phyloP scores from a whole-genome alignment of 768 basidiomycete genomes.

The Suillus subaureus region DNA sequence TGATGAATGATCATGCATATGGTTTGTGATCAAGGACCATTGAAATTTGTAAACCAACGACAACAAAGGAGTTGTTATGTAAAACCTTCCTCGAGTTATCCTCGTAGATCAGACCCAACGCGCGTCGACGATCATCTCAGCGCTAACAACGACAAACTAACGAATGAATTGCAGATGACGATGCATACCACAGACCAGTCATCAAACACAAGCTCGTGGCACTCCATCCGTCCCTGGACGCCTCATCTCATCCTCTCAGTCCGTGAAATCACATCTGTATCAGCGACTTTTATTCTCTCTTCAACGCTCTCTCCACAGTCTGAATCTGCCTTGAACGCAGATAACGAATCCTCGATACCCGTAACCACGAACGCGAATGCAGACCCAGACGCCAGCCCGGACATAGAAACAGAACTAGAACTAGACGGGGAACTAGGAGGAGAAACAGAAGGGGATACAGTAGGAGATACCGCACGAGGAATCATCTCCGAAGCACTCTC shows the following conservation, averaged over 20 bases:
- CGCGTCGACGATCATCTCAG: neutral
- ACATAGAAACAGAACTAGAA: neutral
- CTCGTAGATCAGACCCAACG: neutral
- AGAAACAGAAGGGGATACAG: conserved; percentile 30
- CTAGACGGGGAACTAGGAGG: neutral
- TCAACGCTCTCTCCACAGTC: conserved; percentile 39
- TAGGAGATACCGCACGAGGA: conserved; percentile 38
- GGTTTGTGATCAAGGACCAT: neutral
- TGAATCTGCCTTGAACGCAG: conserved; percentile 32
- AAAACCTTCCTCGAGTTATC: neutral
- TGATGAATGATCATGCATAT: too few species aligned
- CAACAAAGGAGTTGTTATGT: neutral
- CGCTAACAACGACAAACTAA: neutral
- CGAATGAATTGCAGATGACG: conserved; percentile 16
- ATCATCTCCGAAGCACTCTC: conserved; percentile 64
- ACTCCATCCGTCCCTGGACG: conserved; percentile 75
- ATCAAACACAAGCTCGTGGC: conserved; percentile 50
- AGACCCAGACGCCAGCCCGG: neutral
- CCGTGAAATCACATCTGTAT: conserved; percentile 80
- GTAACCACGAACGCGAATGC: neutral
- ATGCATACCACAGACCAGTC: conserved; percentile 16
- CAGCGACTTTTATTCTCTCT: conserved; percentile 73
- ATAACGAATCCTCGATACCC: neutral
- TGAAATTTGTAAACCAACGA: neutral
- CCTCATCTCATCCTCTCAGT: conserved; percentile 72